phyloP scores from a whole-genome alignment of 2,329 filamentous ascomycete species.

The Fusarium avenaceum region DNA sequence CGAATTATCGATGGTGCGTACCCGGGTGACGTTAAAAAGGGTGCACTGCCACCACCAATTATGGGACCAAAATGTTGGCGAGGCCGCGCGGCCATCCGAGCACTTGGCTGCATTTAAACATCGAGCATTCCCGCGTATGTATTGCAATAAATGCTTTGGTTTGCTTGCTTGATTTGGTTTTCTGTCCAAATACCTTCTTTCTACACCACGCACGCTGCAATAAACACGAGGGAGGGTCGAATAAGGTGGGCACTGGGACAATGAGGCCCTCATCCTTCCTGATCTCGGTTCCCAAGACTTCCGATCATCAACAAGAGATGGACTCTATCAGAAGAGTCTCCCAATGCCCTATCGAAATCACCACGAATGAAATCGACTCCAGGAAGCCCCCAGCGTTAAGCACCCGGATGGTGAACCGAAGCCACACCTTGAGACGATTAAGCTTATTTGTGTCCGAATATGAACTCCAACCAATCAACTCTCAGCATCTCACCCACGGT shows the following conservation, averaged over 20 bases:
- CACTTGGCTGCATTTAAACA: slow-evolving; percentile 28
- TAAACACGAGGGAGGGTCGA: background rate
- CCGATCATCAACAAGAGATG: background rate
- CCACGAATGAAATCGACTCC: background rate
- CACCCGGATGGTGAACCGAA: slow-evolving; percentile 16
- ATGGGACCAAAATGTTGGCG: slow-evolving; percentile 35
- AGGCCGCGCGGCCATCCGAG: slow-evolving; percentile 41
- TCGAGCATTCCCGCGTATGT: background rate
- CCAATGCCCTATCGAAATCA: background rate
- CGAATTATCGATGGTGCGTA: background rate
- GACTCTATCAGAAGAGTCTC: background rate
- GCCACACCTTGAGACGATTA: slow-evolving; percentile 33
- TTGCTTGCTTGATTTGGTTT: background rate
- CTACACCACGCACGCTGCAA: background rate
- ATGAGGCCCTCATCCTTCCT: background rate
- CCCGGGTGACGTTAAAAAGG: slow-evolving; percentile 32
- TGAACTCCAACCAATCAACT: slow-evolving; percentile 19
- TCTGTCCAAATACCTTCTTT: background rate
- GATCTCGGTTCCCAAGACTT: background rate
- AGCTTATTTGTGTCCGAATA: slow-evolving; percentile 24
- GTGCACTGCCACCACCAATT: slow-evolving; percentile 45
- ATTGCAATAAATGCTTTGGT: background rate
- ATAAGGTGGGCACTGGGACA: background rate
- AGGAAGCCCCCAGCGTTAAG: background rate
- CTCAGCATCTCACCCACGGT: slow-evolving; percentile 1